phyloP scores from a whole-genome alignment of 805 yeast genomes.

The Zygosaccharomyces bisporus region DNA sequence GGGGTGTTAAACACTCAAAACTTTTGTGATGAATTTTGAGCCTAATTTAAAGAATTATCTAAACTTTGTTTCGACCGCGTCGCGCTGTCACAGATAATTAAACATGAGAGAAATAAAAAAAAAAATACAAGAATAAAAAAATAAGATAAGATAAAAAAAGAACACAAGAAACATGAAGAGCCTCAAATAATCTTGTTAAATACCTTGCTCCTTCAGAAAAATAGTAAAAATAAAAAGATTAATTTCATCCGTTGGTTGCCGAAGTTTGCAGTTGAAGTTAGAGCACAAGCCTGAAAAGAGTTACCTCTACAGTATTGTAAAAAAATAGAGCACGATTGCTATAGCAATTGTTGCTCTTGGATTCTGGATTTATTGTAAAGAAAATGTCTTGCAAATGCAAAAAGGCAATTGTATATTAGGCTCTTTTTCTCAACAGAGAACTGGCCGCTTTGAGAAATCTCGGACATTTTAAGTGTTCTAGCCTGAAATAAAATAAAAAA shows the following conservation, averaged over 20 bases:
- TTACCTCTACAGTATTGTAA: too few relatives aligned
- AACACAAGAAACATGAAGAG: neutral
- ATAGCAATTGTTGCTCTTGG: too few relatives aligned
- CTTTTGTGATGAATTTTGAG: neutral
- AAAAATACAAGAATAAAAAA: neutral
- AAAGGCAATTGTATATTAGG: too few relatives aligned
- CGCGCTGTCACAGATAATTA: neutral
- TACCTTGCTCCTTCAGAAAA: too few relatives aligned
- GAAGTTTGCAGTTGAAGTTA: too few relatives aligned
- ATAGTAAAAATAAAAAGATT: too few relatives aligned
- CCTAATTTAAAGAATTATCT: conserved; percentile 1
- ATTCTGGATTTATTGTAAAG: too few relatives aligned
- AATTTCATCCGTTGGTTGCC: too few relatives aligned
- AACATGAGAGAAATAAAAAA: neutral
- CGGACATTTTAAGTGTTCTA: neutral
- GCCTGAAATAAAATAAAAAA: neutral
- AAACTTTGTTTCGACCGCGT: conserved; percentile 5
- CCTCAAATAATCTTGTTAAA: too few relatives aligned
- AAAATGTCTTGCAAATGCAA: too few relatives aligned
- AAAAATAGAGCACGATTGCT: too few relatives aligned
- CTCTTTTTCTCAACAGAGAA: neutral
- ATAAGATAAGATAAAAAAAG: neutral
- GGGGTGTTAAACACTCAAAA: neutral
- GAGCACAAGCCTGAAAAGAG: too few relatives aligned
- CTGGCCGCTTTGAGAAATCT: neutral